These are phyloP conservation scores for Botrytis tulipae DNA, from an alignment of 2,329 filamentous ascomycete genomes.

Conservation along the genomic window DNA sequence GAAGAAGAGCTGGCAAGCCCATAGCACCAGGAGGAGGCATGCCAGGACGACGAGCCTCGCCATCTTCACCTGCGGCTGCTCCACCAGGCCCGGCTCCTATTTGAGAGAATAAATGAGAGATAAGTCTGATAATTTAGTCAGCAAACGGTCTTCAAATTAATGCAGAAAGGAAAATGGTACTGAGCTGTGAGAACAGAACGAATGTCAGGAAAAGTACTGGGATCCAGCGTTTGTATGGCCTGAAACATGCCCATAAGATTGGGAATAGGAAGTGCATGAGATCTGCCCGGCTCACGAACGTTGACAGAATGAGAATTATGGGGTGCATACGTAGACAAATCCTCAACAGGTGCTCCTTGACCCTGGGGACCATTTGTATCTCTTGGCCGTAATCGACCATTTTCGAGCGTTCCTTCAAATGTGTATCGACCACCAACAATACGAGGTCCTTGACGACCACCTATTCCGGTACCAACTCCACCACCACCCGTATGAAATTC, in stretches of 20 bases:
- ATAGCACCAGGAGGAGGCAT: slow-evolving; percentile 41
- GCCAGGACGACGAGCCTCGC: slow-evolving; percentile 32
- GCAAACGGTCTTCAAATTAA: slow-evolving; percentile 31
- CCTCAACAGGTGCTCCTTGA: slow-evolving; percentile 46
- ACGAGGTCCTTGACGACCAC: slow-evolving; percentile 24
- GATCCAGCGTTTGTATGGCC: background rate
- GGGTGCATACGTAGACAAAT: slow-evolving; percentile 47
- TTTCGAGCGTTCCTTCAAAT: slow-evolving; percentile 34
- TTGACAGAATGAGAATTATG: slow-evolving; percentile 15
- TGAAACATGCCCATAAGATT: background rate
- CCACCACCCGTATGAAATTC: slow-evolving; percentile 28
- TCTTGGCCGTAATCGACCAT: slow-evolving; percentile 46
- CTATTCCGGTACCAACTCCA: slow-evolving; percentile 3
- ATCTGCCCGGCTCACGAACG: background rate
- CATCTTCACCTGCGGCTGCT: slow-evolving; percentile 23
- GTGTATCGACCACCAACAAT: slow-evolving; percentile 35
- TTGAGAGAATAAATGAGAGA: slow-evolving; percentile 34
- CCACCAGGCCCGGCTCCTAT: slow-evolving; percentile 20
- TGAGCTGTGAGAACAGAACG: slow-evolving; percentile 15
- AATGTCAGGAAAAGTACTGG: slow-evolving; percentile 19
- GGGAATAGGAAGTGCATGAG: background rate
- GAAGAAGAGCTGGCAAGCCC: slow-evolving; percentile 53
- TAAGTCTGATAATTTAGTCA: slow-evolving; percentile 35
- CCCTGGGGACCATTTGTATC: slow-evolving; percentile 51
- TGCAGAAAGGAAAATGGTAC: slow-evolving; percentile 27